These are phyloP conservation scores for Aspergillus sp. DNA, from an alignment of 2,329 filamentous ascomycete species.

Conservation along the genomic window DNA sequence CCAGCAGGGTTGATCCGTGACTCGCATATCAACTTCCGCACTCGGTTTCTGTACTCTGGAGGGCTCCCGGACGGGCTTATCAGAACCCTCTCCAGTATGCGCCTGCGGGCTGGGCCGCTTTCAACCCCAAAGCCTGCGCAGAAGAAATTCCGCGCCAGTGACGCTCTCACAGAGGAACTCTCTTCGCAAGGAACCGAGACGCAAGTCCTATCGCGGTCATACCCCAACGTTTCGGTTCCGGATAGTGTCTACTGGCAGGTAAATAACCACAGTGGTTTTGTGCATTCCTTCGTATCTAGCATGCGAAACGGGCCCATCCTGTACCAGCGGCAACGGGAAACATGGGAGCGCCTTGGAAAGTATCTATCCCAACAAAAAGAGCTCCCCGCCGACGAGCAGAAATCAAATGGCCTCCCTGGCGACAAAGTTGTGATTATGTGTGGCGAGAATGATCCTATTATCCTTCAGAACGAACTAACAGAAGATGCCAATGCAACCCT, in stretches of 20 bases:
- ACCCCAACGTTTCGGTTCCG: slow-evolving; percentile 58
- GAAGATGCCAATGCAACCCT: slow-evolving; percentile 61
- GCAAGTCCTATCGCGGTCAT: slow-evolving; percentile 53
- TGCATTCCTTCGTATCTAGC: slow-evolving; percentile 68
- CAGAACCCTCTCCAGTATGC: slow-evolving; percentile 50
- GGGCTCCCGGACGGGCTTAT: slow-evolving; percentile 59
- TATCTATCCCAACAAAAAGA: slow-evolving; percentile 48
- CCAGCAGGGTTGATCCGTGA: slow-evolving; percentile 74
- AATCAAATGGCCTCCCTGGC: slow-evolving; percentile 34
- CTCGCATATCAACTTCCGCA: slow-evolving; percentile 60
- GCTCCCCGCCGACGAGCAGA: slow-evolving; percentile 25
- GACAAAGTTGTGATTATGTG: slow-evolving; percentile 64
- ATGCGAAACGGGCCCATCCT: slow-evolving; percentile 71
- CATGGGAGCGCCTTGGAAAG: slow-evolving; percentile 60
- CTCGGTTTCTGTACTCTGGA: slow-evolving; percentile 62
- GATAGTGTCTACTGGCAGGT: slow-evolving; percentile 70
- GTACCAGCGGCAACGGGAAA: slow-evolving; percentile 53
- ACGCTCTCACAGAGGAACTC: slow-evolving; percentile 44
- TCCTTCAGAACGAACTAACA: slow-evolving; percentile 63
- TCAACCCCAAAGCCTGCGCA: slow-evolving; percentile 31
- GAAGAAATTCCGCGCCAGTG: slow-evolving; percentile 39
- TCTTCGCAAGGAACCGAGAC: slow-evolving; percentile 35
- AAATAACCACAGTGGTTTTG: slow-evolving; percentile 64
- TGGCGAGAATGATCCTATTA: slow-evolving; percentile 65
- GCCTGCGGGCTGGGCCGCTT: slow-evolving; percentile 48